A percentile compares a stretch with the other conserved stretches of the same genome.
Evolutionary conservation across 1,284 basidiomycete species (phyloP).

Genomic region (Naganishia albida): DNA sequence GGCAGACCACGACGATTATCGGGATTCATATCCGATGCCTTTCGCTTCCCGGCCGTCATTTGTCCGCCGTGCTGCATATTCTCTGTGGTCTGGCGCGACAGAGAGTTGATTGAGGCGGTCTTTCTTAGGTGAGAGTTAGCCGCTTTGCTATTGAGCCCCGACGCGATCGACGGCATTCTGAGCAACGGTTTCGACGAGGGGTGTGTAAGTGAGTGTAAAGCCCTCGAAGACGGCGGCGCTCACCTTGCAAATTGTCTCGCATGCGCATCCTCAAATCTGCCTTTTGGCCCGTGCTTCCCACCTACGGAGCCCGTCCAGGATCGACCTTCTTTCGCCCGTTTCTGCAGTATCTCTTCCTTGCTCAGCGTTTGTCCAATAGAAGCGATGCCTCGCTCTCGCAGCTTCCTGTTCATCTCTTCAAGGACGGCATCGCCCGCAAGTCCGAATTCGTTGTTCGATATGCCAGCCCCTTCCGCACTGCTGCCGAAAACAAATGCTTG

Average conservation of each 20-base stretch:
- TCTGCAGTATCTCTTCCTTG: conserved; percentile 6
- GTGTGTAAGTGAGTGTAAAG: neutral
- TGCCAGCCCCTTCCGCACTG: neutral
- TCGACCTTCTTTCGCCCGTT: neutral
- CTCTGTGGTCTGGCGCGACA: neutral
- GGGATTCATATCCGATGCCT: conserved; percentile 3
- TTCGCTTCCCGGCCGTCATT: conserved; percentile 20
- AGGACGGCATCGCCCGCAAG: conserved; percentile 27
- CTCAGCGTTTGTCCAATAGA: conserved; percentile 16
- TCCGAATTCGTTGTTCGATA: conserved; percentile 28
- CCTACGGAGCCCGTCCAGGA: neutral
- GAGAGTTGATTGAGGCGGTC: neutral
- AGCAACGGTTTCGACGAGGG: neutral
- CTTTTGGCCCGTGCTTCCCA: neutral
- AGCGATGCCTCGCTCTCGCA: conserved; percentile 19
- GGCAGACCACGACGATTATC: neutral
- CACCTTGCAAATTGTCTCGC: conserved; percentile 31
- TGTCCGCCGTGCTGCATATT: neutral
- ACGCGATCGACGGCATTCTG: conserved; percentile 27
- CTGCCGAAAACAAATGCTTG: conserved; percentile 14
- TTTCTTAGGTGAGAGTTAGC: neutral
- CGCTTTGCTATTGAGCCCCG: conserved; percentile 1
- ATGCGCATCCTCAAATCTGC: conserved; percentile 29
- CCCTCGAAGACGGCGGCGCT: neutral
- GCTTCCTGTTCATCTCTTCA: conserved; percentile 30